A percentile compares a stretch with the other conserved stretches of the same genome.
These are phyloP conservation scores for Torulaspora delbrueckii DNA, from an alignment of 805 yeast genomes.

Conservation along the genomic window DNA sequence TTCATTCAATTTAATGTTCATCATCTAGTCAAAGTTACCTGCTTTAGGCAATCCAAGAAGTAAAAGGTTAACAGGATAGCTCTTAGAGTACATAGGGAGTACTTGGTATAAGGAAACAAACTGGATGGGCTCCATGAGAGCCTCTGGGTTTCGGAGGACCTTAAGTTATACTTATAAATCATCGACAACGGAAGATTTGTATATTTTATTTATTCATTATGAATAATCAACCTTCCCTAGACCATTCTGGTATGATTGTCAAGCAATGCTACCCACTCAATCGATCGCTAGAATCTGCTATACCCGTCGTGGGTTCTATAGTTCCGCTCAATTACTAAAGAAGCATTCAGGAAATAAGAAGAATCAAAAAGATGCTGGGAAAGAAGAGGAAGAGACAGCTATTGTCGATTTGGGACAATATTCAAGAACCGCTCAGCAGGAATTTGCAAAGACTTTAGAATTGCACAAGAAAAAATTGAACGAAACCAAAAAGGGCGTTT, in stretches of 20 bases:
- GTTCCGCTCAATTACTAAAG: constrained; percentile 8
- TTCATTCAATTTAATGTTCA: constrained; percentile 1
- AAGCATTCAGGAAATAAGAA: constrained; percentile 13
- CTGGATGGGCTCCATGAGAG: background rate
- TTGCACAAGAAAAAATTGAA: constrained; percentile 51
- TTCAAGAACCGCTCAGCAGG: constrained; percentile 12
- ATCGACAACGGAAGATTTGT: background rate
- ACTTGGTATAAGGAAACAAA: no score
- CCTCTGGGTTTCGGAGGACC: no score
- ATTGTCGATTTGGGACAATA: constrained; percentile 18
- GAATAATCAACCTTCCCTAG: no score
- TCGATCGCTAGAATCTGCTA: background rate
- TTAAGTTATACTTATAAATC: background rate
- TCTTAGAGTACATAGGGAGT: no score
- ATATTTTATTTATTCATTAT: background rate
- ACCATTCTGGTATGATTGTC: no score
- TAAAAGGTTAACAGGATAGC: no score
- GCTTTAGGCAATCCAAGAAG: no score
- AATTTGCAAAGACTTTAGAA: constrained; percentile 47
- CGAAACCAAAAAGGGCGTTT: constrained; percentile 64
- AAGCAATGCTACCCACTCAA: constrained; percentile 1
- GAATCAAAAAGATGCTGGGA: constrained; percentile 11
- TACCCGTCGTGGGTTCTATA: constrained; percentile 8
- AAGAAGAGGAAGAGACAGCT: constrained; percentile 13
- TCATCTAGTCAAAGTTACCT: background rate